Evolutionary conservation across 306 rosid genomes (phyloP).

Genomic region (Glycine soja): DNA sequence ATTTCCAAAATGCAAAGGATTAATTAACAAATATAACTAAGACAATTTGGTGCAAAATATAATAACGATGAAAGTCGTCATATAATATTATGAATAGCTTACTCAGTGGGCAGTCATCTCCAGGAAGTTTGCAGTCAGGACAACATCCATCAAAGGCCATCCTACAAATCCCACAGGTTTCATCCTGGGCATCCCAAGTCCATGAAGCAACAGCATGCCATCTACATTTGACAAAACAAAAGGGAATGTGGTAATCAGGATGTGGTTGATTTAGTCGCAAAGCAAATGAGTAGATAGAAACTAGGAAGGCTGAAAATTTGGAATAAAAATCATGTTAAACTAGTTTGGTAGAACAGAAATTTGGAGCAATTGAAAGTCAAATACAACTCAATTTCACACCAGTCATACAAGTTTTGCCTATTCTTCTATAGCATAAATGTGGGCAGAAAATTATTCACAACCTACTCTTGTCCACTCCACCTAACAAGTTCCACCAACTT

Average conservation of each 20-base stretch:
- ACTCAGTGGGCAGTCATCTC: slow-evolving; percentile 93
- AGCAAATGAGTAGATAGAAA: background rate
- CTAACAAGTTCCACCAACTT: background rate
- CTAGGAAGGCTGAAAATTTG: background rate
- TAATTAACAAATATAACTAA: background rate
- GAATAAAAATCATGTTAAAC: too few species aligned
- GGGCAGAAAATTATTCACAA: background rate
- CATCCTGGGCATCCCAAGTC: slow-evolving; percentile 98
- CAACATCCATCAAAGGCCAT: slow-evolving; percentile 98
- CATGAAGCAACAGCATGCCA: slow-evolving; percentile 94
- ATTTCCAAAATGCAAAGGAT: background rate
- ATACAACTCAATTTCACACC: slow-evolving; percentile 8
- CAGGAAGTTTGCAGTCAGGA: slow-evolving; percentile 92
- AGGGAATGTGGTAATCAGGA: background rate
- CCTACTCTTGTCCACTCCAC: slow-evolving; percentile 13
- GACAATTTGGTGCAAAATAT: slow-evolving; percentile 14
- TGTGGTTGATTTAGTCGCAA: background rate
- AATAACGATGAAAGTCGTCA: slow-evolving; percentile 11
- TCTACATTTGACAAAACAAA: slow-evolving; percentile 53
- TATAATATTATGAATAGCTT: slow-evolving; percentile 45
- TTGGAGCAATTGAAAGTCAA: slow-evolving; percentile 15
- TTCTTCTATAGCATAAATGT: background rate
- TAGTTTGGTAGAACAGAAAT: too few species aligned
- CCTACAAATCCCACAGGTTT: slow-evolving; percentile 92
- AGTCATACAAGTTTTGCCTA: background rate